phyloP scores from a whole-genome alignment of 495 filamentous ascomycete genomes.

The Hyaloscypha finlandica region DNA sequence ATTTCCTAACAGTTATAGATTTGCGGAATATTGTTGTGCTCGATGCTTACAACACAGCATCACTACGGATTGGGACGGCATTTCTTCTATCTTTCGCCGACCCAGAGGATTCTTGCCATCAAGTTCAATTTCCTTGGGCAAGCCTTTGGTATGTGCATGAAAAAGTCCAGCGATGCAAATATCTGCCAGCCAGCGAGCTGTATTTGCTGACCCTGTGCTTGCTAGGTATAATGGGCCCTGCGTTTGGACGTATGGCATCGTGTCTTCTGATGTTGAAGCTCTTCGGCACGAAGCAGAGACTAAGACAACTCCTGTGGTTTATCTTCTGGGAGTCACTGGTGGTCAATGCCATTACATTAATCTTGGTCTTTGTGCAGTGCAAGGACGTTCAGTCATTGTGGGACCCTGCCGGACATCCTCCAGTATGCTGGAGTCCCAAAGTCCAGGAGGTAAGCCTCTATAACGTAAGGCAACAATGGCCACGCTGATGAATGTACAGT shows the following conservation, averaged over 20 bases:
- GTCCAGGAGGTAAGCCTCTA: constrained; percentile 10
- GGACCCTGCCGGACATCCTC: constrained; percentile 6
- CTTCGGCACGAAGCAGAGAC: background rate
- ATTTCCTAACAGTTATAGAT: background rate
- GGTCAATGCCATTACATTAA: background rate
- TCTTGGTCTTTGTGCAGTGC: constrained; percentile 11
- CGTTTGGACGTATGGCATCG: constrained; percentile 12
- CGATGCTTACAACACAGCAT: too few species aligned
- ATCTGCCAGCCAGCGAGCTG: background rate
- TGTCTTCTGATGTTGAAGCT: constrained; percentile 5
- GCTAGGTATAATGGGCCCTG: constrained; percentile 5
- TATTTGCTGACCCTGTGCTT: background rate
- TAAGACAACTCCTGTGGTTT: background rate
- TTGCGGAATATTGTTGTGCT: background rate
- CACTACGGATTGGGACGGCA: constrained; percentile 10
- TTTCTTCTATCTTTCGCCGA: background rate
- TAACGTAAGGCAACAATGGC: background rate
- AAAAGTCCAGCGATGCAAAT: background rate
- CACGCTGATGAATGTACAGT: background rate
- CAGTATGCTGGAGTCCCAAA: background rate
- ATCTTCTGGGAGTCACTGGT: constrained; percentile 1
- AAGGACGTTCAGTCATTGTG: constrained; percentile 4
- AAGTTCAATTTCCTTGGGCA: constrained; percentile 16
- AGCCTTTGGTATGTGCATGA: constrained; percentile 1
- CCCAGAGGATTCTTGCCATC: background rate